Percentiles rank a stretch among this genome's conserved stretches.
Conservation (phyloP, 306 rosid genomes). For the barrel medic (Medicago truncatula) region DNA sequence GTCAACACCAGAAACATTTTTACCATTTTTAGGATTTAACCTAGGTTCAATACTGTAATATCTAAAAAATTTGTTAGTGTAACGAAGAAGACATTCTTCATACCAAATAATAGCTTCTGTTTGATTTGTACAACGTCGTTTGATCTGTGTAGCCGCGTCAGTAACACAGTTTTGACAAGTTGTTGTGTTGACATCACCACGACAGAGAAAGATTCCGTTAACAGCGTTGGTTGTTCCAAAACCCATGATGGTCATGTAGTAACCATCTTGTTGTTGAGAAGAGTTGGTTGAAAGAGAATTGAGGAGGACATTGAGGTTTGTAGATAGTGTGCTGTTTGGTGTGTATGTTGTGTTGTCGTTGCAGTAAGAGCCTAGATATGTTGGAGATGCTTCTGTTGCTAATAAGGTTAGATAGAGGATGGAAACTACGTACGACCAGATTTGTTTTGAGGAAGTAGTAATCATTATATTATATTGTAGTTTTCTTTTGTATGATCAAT, state of each 20-base stretch:
- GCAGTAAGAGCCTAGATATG: constrained; percentile 20
- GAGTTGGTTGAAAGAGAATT: constrained; percentile 46
- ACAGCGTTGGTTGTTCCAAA: constrained; percentile 28
- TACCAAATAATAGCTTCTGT: constrained; percentile 58
- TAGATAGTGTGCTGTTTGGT: constrained; percentile 32
- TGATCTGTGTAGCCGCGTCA: constrained; percentile 38
- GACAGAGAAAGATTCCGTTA: constrained; percentile 58
- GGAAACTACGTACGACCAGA: not conserved
- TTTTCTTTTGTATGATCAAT: not conserved
- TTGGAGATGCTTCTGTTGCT: not conserved
- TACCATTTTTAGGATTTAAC: not conserved
- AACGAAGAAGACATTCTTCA: constrained; percentile 49
- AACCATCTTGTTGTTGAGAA: constrained; percentile 39
- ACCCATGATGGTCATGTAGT: constrained; percentile 37
- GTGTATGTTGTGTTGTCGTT: constrained; percentile 33
- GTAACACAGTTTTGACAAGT: constrained; percentile 47
- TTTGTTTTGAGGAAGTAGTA: not conserved
- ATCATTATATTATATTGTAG: too few species aligned
- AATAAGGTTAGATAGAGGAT: not conserved
- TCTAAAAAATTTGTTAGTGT: constrained; percentile 41
- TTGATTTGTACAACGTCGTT: constrained; percentile 42
- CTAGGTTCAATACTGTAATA: constrained; percentile 13
- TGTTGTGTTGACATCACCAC: constrained; percentile 51
- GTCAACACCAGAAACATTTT: constrained; percentile 32
- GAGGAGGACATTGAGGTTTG: constrained; percentile 48